Evolutionary conservation across 192 early-diverging fungal species (phyloP).

Genomic region (Borealophlyctis nickersoniae): DNA sequence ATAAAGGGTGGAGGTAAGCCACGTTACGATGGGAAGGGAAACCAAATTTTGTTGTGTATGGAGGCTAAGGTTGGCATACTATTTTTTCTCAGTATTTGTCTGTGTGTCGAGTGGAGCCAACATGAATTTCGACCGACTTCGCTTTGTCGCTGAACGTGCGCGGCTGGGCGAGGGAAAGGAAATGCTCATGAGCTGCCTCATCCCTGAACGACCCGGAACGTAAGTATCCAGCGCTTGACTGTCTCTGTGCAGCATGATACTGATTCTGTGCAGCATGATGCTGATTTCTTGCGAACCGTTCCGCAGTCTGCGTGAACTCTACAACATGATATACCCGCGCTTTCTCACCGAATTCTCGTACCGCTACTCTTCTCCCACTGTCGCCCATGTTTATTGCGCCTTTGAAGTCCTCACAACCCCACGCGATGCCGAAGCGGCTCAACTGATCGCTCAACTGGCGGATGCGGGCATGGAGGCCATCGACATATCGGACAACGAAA

Average conservation of each 20-base stretch:
- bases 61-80: no score
- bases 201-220: constrained; percentile 48
- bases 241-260: constrained; percentile 4
- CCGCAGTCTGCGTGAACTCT: constrained; percentile 30
- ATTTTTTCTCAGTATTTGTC: constrained; percentile 48
- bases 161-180: constrained; percentile 43
- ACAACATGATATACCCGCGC: constrained; percentile 42
- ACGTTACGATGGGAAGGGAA: no score
- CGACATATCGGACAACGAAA: constrained; percentile 46
- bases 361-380: constrained; percentile 32
- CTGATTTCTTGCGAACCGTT: constrained; percentile 4
- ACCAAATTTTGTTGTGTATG: no score
- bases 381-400: constrained; percentile 42
- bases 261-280: not conserved
- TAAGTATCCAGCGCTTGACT: constrained; percentile 4
- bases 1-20: no score
- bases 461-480: constrained; percentile 32
- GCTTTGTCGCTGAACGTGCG: constrained; percentile 52
- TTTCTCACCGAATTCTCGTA: constrained; percentile 48
- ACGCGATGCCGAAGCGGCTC: constrained; percentile 15
- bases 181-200: constrained; percentile 32
- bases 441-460: constrained; percentile 17
- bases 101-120: constrained; percentile 46
- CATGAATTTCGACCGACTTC: constrained; percentile 56
- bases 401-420: constrained; percentile 30